These are phyloP conservation scores for Carex littledalei DNA, from an alignment of 176 grass and related monocot species.

Conservation along the genomic window DNA sequence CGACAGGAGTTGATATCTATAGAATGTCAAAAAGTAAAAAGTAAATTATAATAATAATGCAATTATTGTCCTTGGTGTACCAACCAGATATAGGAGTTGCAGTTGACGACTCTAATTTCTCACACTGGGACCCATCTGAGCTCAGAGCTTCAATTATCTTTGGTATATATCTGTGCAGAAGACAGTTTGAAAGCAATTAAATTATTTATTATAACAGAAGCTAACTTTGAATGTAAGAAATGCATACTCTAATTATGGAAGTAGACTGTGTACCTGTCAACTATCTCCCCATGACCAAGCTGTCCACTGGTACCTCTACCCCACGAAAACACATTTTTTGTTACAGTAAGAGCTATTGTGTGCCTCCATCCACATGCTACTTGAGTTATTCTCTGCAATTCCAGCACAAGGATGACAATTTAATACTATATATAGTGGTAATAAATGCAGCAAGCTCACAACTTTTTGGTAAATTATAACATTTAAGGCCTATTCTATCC, in stretches of 20 bases:
- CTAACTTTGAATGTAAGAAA: neutral
- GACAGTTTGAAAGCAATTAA: neutral
- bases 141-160: slow-evolving; percentile 72
- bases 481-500: neutral
- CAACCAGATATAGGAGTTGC: slow-evolving; percentile 42
- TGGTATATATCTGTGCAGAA: slow-evolving; percentile 40
- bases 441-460: neutral
- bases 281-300: slow-evolving; percentile 74
- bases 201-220: neutral
- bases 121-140: slow-evolving; percentile 51
- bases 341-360: slow-evolving; percentile 59
- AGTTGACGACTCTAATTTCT: slow-evolving; percentile 56
- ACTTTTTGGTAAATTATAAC: neutral
- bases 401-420: neutral
- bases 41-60: neutral
- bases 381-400: slow-evolving; percentile 51
- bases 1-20: neutral
- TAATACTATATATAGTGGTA: neutral
- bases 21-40: neutral
- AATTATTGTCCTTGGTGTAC: neutral
- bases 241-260: neutral
- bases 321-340: slow-evolving; percentile 70
- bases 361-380: slow-evolving; percentile 83
- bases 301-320: slow-evolving; percentile 71
- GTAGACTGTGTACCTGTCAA: slow-evolving; percentile 38